Evolutionary conservation across 2,329 filamentous ascomycete genomes (phyloP), one percentile per base, ranked within the genome.

Genomic region (Microcyclospora tardicrescens): DNA sequence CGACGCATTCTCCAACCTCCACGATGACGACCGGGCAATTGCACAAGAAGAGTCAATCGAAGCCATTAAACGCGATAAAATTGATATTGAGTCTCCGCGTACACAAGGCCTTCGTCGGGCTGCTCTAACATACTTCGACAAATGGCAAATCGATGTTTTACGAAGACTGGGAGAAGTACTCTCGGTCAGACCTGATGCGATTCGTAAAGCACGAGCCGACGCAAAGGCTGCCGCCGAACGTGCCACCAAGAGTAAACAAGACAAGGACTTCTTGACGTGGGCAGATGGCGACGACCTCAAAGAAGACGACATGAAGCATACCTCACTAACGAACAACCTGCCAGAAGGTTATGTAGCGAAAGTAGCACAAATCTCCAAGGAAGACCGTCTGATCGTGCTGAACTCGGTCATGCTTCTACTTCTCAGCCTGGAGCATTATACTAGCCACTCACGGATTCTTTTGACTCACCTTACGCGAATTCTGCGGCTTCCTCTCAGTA

Each of bases 61-160:
- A 49, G 60, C 35, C 53, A 67, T 30, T 61, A 66, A 51, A 67
- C 68, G 46, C 71, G 74, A 42, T 55, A 75, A 8, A 65, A 62
- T 13, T 61, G 62, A 2, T 8, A 24, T 24, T 24, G 19, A 24
- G 8, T 24, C 19, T 8, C 62, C 64, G 2, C 65, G 67, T 38
- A 68, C 80, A 43, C 63, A 70, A 40, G 79, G 84, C 50, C 61
- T 86, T 50, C 86, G 78, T 63, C 76, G 73, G 45, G 77, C 80
- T 38, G 72, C 78, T 2, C 57, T 93, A 5, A 64, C 69, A 6
- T 77, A 80, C 55, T 93, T 89, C 55, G 77, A 81, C 41, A 80
- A 84, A 46, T 96, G 89, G 89, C 75, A 84, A 50, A 69, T 75
- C 5, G 66, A 68, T 10, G 73, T 94, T 8, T 64, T 84, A 31